A percentile compares a stretch with the other conserved stretches of the same genome.
These are phyloP conservation scores for Lyophyllum shimeji DNA, from an alignment of 768 basidiomycete genomes.

Conservation along the genomic window DNA sequence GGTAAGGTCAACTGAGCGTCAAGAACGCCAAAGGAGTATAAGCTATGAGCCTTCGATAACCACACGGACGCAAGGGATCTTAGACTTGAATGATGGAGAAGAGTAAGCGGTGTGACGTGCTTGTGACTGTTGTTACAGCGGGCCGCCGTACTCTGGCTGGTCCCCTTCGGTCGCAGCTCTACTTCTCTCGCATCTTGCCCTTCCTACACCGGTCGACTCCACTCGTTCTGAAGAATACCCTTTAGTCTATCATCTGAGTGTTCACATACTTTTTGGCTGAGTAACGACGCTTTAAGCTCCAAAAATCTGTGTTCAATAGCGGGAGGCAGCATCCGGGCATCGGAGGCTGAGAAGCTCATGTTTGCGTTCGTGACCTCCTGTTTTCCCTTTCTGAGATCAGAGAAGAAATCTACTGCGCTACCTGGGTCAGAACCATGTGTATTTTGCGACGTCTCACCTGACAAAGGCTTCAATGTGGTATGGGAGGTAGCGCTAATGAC, in stretches of 20 bases:
- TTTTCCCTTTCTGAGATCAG: conserved; percentile 9
- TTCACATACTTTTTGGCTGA: no score
- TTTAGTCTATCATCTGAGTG: no score
- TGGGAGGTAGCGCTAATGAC: conserved; percentile 42
- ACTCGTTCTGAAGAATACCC: no score
- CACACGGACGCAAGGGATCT: no score
- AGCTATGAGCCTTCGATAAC: no score
- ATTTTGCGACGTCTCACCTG: conserved; percentile 44
- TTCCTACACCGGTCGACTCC: no score
- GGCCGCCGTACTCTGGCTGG: no score
- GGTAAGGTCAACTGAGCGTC: not conserved
- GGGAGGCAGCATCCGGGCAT: not conserved
- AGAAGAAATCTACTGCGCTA: not conserved
- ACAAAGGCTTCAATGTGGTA: conserved; percentile 45
- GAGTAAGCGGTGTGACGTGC: not conserved
- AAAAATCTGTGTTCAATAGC: not conserved
- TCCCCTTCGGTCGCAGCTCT: no score
- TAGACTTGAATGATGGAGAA: not conserved
- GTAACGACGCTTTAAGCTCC: not conserved
- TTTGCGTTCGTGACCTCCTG: conserved; percentile 3
- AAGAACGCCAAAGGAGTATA: no score
- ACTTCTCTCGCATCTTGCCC: no score
- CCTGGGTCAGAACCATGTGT: conserved; percentile 23
- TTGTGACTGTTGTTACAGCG: not conserved
- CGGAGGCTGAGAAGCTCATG: not conserved